Percentiles rank a stretch among this genome's conserved stretches.
Evolutionary conservation across 495 filamentous ascomycete genomes (phyloP).

Genomic region (Hyaloscypha finlandica): DNA sequence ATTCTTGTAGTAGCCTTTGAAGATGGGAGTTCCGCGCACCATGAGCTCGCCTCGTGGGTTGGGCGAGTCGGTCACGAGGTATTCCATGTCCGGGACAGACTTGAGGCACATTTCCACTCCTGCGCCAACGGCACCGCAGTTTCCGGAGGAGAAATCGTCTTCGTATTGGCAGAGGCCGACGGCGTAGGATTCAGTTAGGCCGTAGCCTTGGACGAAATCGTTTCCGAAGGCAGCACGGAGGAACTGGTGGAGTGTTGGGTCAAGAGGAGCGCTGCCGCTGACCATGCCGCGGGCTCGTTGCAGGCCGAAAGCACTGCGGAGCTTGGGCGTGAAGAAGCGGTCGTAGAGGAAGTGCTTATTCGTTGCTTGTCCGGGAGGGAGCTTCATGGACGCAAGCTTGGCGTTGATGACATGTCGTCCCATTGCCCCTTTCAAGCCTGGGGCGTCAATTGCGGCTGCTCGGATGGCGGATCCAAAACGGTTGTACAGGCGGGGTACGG

Average conservation of each 20-base stretch:
- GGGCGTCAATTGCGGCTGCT: slow-evolving; percentile 71
- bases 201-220: slow-evolving; percentile 86
- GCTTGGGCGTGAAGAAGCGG: slow-evolving; percentile 89
- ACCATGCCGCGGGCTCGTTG: slow-evolving; percentile 74
- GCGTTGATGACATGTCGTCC: slow-evolving; percentile 76
- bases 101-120: slow-evolving; percentile 75
- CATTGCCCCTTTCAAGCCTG: slow-evolving; percentile 80
- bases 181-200: slow-evolving; percentile 94
- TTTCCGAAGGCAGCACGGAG: slow-evolving; percentile 81
- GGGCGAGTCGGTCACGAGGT: slow-evolving; percentile 88
- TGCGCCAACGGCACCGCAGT: slow-evolving; percentile 73
- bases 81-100: slow-evolving; percentile 95
- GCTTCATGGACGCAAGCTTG: slow-evolving; percentile 78
- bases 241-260: slow-evolving; percentile 85
- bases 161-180: slow-evolving; percentile 65
- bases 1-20: slow-evolving; percentile 87
- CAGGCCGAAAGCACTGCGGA: slow-evolving; percentile 77
- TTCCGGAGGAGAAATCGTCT: slow-evolving; percentile 73
- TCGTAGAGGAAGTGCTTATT: slow-evolving; percentile 89
- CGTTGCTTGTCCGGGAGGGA: slow-evolving; percentile 66
- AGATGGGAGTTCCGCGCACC: slow-evolving; percentile 74
- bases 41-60: slow-evolving; percentile 89
- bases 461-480: slow-evolving; percentile 84
- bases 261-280: slow-evolving; percentile 87
- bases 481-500: slow-evolving; percentile 90